Conservation (phyloP, 352 stramenopile species). For the Pythium guiyangense region DNA sequence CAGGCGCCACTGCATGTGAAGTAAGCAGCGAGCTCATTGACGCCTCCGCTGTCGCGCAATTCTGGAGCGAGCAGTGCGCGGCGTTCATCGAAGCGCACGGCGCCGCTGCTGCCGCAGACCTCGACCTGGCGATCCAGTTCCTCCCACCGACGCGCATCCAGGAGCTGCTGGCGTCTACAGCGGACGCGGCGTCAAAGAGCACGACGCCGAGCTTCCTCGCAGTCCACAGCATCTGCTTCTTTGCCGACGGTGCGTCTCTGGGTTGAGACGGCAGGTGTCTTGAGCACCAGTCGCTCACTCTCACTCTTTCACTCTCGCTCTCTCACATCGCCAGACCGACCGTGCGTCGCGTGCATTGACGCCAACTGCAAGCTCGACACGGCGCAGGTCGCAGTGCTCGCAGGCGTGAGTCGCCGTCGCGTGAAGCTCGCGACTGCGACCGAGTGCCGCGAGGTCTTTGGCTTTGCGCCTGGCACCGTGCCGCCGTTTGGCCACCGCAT, state of each 20-base stretch:
- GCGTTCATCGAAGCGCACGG: constrained; percentile 1
- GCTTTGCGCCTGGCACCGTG: too few relatives aligned
- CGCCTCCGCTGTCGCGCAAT: constrained; percentile 7
- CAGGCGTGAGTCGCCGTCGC: too few relatives aligned
- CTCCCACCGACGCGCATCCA: constrained; percentile 35
- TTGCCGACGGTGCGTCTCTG: constrained; percentile 43
- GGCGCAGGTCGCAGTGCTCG: too few relatives aligned
- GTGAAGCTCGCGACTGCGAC: too few relatives aligned
- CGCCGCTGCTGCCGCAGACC: background rate
- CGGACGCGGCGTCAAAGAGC: background rate
- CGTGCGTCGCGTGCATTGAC: constrained; percentile 58
- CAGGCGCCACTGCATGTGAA: background rate
- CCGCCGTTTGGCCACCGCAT: too few relatives aligned
- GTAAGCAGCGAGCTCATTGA: constrained; percentile 1
- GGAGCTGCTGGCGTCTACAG: constrained; percentile 18
- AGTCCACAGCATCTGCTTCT: constrained; percentile 76
- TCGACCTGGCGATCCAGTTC: constrained; percentile 21
- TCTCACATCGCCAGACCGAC: constrained; percentile 24
- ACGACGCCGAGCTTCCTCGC: constrained; percentile 29
- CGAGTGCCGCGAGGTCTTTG: too few relatives aligned
- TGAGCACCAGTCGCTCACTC: too few relatives aligned
- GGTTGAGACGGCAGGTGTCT: background rate
- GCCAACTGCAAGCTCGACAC: too few relatives aligned
- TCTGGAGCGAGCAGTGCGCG: constrained; percentile 3
- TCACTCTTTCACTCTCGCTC: background rate